phyloP scores from a whole-genome alignment of 192 early-diverging fungal species.

The Entophlyctis luteolus region DNA sequence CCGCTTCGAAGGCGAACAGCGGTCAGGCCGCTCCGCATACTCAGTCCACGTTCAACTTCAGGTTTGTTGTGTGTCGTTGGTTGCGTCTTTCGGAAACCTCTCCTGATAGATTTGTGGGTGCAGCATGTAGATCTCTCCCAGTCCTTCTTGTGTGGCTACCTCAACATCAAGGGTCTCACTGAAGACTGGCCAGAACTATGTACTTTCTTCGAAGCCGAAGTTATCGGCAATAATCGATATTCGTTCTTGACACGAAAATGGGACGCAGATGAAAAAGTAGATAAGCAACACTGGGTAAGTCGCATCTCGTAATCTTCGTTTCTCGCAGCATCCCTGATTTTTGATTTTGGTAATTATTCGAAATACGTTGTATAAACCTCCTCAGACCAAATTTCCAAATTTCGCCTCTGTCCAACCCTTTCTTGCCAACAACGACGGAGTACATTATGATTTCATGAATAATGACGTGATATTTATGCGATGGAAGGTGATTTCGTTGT shows the following conservation, averaged over 20 bases:
- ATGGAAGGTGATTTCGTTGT: conserved; percentile 69
- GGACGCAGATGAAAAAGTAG: conserved; percentile 73
- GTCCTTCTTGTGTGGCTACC: conserved; percentile 73
- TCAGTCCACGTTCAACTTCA: conserved; percentile 69
- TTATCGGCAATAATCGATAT: conserved; percentile 73
- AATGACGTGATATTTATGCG: conserved; percentile 80
- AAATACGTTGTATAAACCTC: neutral
- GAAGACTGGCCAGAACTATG: conserved; percentile 75
- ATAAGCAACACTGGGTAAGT: conserved; percentile 70
- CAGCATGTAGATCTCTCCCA: conserved; percentile 65
- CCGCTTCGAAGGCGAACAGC: conserved; percentile 63
- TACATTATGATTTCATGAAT: conserved; percentile 52
- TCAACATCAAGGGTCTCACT: conserved; percentile 79
- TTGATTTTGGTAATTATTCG: neutral
- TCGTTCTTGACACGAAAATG: conserved; percentile 80
- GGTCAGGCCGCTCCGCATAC: conserved; percentile 58
- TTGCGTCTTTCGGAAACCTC: neutral
- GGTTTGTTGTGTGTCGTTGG: conserved; percentile 38
- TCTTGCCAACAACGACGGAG: conserved; percentile 46
- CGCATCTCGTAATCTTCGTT: no score
- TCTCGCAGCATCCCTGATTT: no score
- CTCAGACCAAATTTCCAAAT: conserved; percentile 42
- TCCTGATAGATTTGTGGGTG: neutral
- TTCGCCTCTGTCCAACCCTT: conserved; percentile 38
- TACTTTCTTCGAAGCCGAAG: conserved; percentile 86